Evolutionary conservation across 225 moss, liverwort and hornwort species (phyloP), one percentile per base, ranked within the genome.

Genomic region (Sphagnum tenellum): DNA sequence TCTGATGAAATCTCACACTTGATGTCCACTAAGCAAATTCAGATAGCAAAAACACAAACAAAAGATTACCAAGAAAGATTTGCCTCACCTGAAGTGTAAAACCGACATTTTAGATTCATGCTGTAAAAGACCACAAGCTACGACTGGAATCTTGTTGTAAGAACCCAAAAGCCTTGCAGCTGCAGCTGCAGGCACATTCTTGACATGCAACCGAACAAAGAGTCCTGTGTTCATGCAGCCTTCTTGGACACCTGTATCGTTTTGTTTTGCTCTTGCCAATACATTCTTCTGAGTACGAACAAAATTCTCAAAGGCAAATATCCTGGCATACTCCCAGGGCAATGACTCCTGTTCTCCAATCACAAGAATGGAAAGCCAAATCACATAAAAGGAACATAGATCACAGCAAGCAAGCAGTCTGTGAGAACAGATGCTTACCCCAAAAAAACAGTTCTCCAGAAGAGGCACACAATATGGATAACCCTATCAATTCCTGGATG

Each of bases 91-190:
- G 72, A 77, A 93, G 77, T 98, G 98, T 69, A 93, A 64, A 49
- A 93, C 81, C 53, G 98, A 98, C 90, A 98, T 84, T 80, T 98
- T 98, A 29, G 93, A 77, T 66, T 98, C 98, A 66, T 98, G 98
- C 65, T 87, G 90, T 47, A 93, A 71, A 59, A 98, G 87, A 47
- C 90, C 98, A 69, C 89, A 98, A 44, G 89, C 84, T 64, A 98
- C 83, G 64, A 89, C 77, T 55, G 90, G 93, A 29, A 74, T 75
- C 58, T 66, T 77, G 71, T 77, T 75, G 63, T 75, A 87, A 0
- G 76, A 81, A 53, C 68, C 77, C 66, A 87, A 44, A 9, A 98
- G 67, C 29, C 63, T 61, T 64, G 79, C 81, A 10, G 77, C 87
- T 66, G 79, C 75, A n/a, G 66, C 70, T 14, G 66, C 64, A 55